These are phyloP conservation scores for Phytophthora multivora DNA, from an alignment of 352 stramenopile genomes.

Conservation along the genomic window DNA sequence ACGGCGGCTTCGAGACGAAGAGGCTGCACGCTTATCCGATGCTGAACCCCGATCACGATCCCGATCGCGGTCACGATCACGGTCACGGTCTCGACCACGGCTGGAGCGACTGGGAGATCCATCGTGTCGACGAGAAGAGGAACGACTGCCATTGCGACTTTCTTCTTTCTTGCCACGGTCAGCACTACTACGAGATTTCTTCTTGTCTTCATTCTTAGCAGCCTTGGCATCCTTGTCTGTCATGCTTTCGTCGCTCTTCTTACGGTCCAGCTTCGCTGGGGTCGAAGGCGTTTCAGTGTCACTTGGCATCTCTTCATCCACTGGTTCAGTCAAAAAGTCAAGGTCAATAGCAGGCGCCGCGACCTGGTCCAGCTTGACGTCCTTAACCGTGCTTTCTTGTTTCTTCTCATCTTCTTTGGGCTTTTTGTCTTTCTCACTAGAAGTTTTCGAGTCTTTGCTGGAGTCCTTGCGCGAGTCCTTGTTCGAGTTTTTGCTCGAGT, in stretches of 20 bases:
- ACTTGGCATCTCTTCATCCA: slow-evolving; percentile 54
- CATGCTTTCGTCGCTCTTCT: slow-evolving; percentile 40
- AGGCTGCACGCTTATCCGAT: slow-evolving; percentile 29
- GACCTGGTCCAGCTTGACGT: slow-evolving; percentile 81
- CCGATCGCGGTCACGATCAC: slow-evolving; percentile 15
- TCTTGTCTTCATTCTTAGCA: slow-evolving; percentile 20
- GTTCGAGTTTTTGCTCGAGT: slow-evolving; percentile 26
- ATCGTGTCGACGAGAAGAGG: slow-evolving; percentile 40
- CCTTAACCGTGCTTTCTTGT: slow-evolving; percentile 54
- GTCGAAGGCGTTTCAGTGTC: slow-evolving; percentile 40
- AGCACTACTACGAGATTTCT: slow-evolving; percentile 23
- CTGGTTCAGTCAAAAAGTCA: slow-evolving; percentile 65
- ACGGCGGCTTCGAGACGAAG: slow-evolving; percentile 32
- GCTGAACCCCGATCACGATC: slow-evolving; percentile 28
- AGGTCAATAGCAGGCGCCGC: slow-evolving; percentile 84
- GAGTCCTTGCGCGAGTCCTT: slow-evolving; percentile 19
- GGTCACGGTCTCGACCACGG: slow-evolving; percentile 20
- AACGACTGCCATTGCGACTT: slow-evolving; percentile 16
- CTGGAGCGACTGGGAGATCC: slow-evolving; percentile 34
- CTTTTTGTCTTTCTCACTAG: slow-evolving; percentile 37
- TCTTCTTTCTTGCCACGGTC: slow-evolving; percentile 19
- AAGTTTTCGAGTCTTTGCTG: slow-evolving; percentile 20
- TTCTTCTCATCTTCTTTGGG: slow-evolving; percentile 41
- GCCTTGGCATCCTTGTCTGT: slow-evolving; percentile 33
- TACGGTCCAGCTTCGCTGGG: slow-evolving; percentile 24